Base-by-base conservation (phyloP, 257 asterid species). In the Knoxia roxburghii region DNA sequence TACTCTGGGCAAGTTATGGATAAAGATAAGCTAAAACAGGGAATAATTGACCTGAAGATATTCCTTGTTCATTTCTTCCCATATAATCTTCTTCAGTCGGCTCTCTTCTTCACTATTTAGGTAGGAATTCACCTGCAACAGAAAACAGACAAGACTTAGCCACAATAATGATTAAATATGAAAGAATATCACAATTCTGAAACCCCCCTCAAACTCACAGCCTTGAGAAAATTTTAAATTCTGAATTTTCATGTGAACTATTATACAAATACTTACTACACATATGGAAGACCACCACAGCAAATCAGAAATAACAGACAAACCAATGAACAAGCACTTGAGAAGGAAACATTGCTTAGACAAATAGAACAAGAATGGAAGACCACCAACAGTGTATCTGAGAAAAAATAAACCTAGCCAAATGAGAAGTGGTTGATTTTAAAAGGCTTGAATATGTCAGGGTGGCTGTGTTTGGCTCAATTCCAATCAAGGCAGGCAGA, bases 41-140 rank as follows among this genome's bases (percentile, higher is more conserved):
- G 35, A 70, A 29, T 54, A 65, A 73, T 69, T 65, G 79, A 91
- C 95, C 96, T 92, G 84, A 33, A 92, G 79, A 81, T 87, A 89
- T 70, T 92, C 98, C 79, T 74, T 85, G 77, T 89, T 89, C 85
- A 87, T 70, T 82, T 77, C 81, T 77, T 84, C 95, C 98, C 97
- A 92, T 59, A 92, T 79, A 41, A 83, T 78, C 77, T 81, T 81
- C 89, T 86, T 89, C 6, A 58, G 73, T 55, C 46, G 69, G 75
- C 79, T 86, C 81, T 87, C 98, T 84, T 89, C 85, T 75, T 87
- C 85, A 56, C 39, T 87, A 70, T 78, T 82, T 75, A 92, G 85
- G 78, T 87, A 92, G 64, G 73, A 57, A 40, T 80, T 80, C 57
- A 89, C 95, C 98, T 91, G 86, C 70, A 53, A 46, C n/a, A 41